Base-by-base conservation (phyloP, 2,329 filamentous ascomycete species). In the Atkinsonella hypoxylon region DNA sequence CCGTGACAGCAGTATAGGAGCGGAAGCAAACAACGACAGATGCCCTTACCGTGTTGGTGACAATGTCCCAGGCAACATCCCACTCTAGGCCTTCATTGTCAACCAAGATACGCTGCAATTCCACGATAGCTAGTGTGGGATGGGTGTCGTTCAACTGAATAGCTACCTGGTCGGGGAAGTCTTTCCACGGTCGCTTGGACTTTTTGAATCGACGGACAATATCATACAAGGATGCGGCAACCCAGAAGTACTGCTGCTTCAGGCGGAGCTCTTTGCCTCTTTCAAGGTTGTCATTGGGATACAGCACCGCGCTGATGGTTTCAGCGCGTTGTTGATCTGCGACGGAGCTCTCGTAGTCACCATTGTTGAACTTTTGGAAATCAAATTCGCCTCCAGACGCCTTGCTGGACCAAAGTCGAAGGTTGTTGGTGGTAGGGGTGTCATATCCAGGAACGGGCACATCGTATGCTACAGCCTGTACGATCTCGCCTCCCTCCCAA, bases 211-310 rank as follows among this genome's bases (percentile, higher is more conserved):
- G 84, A 52, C 93, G 87, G 53, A 98, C 86, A 64, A 98, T 98
- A 62, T 98, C 93, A 64, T 89, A 89, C 4, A 98, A 78, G 15
- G 93, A 98, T 15, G 93, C 93, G 48, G 93, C 90, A 63, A 95
- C 95, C 93, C 93, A 98, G 73, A 98, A 98, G 77, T 98, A 98
- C 68, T 98, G 93, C 69, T 98, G 93, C 79, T 98, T 98, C 68
- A 98, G 71, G 49, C 93, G 88, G 56, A 98, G 81, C 74, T 98
- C 93, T 70, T 98, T 98, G 55, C 93, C 93, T 57, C 89, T 81
- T 58, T 97, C 91, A 43, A 98, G 79, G 69, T 95, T 97, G 70
- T 97, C 91, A 63, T 98, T 98, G 53, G 93, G 93, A 64, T 98
- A 98, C 43, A 98, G 72, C 13, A 98, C 93, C 32, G 91, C 91